Base-by-base conservation (phyloP, 345 rosid genomes). In the Boechera stricta region DNA sequence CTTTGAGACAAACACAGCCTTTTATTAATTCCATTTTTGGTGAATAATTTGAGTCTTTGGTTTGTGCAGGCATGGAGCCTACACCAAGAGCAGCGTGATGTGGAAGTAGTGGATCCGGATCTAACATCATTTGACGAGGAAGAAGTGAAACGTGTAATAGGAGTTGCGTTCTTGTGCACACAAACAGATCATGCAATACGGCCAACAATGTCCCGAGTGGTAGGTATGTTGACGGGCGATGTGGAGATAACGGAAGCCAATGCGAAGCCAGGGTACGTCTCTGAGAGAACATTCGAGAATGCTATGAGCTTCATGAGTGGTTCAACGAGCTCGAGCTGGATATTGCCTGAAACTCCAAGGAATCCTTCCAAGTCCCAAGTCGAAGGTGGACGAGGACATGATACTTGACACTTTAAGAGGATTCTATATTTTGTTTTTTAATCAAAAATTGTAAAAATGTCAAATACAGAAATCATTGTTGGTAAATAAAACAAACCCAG, bases 281-380 rank as follows among this genome's bases (percentile, higher is more conserved):
- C 87, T 0, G 86, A 80, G 71, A 84, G 89, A 86, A 86, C 83
- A 41, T 89, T 80, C n/a, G 79, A 80, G 35, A 89, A 87, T 61
- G 58, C 61, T 4, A 81, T 74, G 72, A 85, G 78, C 85, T 87
- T 84, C 60, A 72, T 67, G 86, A 80, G 79, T 54, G 71, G 78
- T 67, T 47, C 81, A 15, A 72, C 77, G 32, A 77, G 81, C 73
- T 15, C 77, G 10, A 72, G 74, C 44, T 72, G 55, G 74, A 15
- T 42, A 12, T 38, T 78, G 62, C 81, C 81, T 60, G 69, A 65
- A 9, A 72, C 77, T 59, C 79, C 79, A 32, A 68, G 59, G 33
- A 9, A 18, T 41, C 69, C 48, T 48, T 48, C 79, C 59, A 68
- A 69, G 69, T 69, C 77, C 15, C 69, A 73, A 67, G 36, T 56